Base-by-base conservation (phyloP, 352 stramenopile species). In the Aphanomyces stellatus region DNA sequence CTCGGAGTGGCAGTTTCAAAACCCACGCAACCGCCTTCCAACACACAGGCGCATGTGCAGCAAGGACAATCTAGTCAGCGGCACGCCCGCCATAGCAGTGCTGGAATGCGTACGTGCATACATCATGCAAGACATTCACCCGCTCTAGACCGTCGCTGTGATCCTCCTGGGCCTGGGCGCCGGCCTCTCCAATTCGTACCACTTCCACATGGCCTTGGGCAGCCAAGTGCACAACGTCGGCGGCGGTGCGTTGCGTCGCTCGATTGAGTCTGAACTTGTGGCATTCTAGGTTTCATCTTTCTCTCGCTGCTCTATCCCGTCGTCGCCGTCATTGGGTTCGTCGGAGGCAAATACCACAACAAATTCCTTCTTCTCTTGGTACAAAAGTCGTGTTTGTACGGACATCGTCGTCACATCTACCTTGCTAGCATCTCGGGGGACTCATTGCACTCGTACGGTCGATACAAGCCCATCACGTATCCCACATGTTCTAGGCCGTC, bases 281-380 rank as follows among this genome's bases (percentile, higher is more conserved):
- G n/a, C 17, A 53, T 51, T 17, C 15, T 55, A 67, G 60, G 60
- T 10, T 57, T 67, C 22, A 53, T 67, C 17, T 67, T 67, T 37
- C 8, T 67, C 2, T 22, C 37, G 17, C 37, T 67, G n/a, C 24
- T 27, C 5, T 67, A 67, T 33, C 37, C 30, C 10, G n/a, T 57
- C 2, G 48, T 43, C 5, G 60, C 60, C 11, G 34, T 33, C 19
- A 27, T 57, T 43, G 60, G 37, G 8, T 67, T 42, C 49, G n/a
- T 30, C 27, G 60, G 60, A 10, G 43, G n/a, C 8, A 67, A 60
- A 22, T 51, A 67, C 34, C 60, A 67, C 43, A 67, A 67, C 49
- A 67, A 67, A 43, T 67, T 67, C n/a, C 31, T 67, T 19, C 24
- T 67, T 10, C 41, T 57, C 31, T 2, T 67, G 60, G 60, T 67